A percentile compares a stretch with the other conserved stretches of the same genome.
Conservation (phyloP, 2,329 filamentous ascomycete species). For the Emergomyces orientalis region DNA sequence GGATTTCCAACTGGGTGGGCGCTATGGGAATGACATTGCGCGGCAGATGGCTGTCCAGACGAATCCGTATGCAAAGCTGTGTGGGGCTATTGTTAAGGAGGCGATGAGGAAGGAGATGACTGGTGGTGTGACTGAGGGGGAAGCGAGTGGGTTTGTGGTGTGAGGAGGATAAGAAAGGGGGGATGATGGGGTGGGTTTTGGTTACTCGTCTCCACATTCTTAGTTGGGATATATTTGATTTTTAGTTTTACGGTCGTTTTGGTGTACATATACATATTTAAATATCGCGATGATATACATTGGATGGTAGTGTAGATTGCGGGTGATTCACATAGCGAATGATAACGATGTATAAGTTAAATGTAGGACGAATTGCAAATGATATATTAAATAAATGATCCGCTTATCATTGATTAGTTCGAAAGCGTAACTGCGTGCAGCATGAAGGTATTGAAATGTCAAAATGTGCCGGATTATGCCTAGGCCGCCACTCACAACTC, state of each 20-base stretch:
- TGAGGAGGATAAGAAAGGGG: background rate
- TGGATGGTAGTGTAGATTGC: background rate
- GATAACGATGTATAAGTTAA: background rate
- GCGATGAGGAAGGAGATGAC: slow-evolving; percentile 48
- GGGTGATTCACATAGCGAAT: no score
- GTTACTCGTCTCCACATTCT: no score
- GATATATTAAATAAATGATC: no score
- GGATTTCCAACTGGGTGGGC: slow-evolving; percentile 46
- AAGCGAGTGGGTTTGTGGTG: slow-evolving; percentile 1
- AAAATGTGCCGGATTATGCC: no score
- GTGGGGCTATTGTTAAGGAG: slow-evolving; percentile 52
- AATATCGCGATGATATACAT: no score
- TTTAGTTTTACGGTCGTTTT: no score
- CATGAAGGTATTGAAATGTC: no score
- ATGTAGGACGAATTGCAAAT: background rate
- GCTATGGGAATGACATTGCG: slow-evolving; percentile 49
- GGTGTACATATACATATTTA: background rate
- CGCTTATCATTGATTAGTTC: no score
- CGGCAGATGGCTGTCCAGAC: slow-evolving; percentile 50
- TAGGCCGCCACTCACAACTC: no score
- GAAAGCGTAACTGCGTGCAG: no score
- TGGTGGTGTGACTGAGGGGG: slow-evolving; percentile 20
- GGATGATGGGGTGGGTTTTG: background rate
- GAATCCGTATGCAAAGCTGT: slow-evolving; percentile 55
- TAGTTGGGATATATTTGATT: no score